Conservation (phyloP, 2,329 filamentous ascomycete species). For the Alternaria consortialis region DNA sequence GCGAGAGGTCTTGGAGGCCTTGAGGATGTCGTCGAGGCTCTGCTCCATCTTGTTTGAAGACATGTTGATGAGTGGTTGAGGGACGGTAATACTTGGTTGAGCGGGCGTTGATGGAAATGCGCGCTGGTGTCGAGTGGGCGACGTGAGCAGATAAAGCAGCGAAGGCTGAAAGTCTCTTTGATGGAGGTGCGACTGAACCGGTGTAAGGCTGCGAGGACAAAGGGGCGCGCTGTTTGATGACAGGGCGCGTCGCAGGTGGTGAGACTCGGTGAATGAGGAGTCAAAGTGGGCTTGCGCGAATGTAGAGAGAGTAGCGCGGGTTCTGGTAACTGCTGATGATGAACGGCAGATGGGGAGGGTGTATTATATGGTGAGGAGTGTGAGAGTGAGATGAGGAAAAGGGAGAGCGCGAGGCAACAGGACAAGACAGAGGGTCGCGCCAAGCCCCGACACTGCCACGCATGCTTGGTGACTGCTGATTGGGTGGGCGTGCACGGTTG, state of each 20-base stretch:
- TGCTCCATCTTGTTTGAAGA: slow-evolving; percentile 83
- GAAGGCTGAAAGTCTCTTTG: slow-evolving; percentile 15
- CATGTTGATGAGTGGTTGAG: slow-evolving; percentile 36
- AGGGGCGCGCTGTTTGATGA: slow-evolving; percentile 29
- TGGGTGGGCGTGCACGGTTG: slow-evolving; percentile 16
- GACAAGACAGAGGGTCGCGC: slow-evolving; percentile 23
- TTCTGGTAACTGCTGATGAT: slow-evolving; percentile 16
- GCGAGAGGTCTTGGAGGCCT: slow-evolving; percentile 64
- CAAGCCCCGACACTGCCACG: slow-evolving; percentile 18
- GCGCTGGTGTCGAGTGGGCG: slow-evolving; percentile 21
- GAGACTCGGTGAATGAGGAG: slow-evolving; percentile 18
- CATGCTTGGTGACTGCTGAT: slow-evolving; percentile 8
- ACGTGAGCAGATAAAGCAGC: slow-evolving; percentile 18
- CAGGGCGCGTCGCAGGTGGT: slow-evolving; percentile 30
- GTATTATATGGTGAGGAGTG: slow-evolving; percentile 13
- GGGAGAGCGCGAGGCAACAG: slow-evolving; percentile 23
- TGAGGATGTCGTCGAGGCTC: slow-evolving; percentile 97
- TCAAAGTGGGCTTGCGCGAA: slow-evolving; percentile 23
- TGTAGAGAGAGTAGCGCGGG: slow-evolving; percentile 22
- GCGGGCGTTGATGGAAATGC: slow-evolving; percentile 20
- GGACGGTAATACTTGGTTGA: slow-evolving; percentile 24
- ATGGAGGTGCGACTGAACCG: slow-evolving; percentile 19
- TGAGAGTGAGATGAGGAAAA: slow-evolving; percentile 21
- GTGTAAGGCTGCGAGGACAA: slow-evolving; percentile 17
- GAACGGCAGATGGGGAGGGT: slow-evolving; percentile 17